These are phyloP conservation scores for Guyanaporus albipodus DNA, from an alignment of 768 basidiomycete genomes.

Conservation along the genomic window DNA sequence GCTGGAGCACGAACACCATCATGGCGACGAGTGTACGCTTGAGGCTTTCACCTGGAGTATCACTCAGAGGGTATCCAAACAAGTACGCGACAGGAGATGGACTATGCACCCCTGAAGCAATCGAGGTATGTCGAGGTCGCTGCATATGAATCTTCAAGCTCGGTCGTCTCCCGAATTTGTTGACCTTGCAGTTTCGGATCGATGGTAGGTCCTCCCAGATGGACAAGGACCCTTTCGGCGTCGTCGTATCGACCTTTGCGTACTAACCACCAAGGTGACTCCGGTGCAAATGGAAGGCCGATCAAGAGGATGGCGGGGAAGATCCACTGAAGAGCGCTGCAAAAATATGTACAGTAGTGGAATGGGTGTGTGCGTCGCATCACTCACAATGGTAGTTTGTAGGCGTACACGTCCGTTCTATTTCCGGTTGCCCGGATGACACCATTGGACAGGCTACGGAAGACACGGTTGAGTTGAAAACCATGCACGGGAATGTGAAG, in stretches of 20 bases:
- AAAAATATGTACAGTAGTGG: neutral
- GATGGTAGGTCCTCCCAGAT: slow-evolving; percentile 21
- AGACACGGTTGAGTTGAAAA: neutral
- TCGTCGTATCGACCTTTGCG: slow-evolving; percentile 27
- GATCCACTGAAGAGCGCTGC: slow-evolving; percentile 31
- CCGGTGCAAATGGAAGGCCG: slow-evolving; percentile 31
- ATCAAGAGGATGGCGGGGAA: slow-evolving; percentile 30
- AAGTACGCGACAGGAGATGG: neutral
- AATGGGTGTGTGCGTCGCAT: neutral
- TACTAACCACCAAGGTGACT: slow-evolving; percentile 35
- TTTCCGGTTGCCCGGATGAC: slow-evolving; percentile 23
- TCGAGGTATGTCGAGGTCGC: slow-evolving; percentile 28
- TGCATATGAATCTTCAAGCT: slow-evolving; percentile 28
- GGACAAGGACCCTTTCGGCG: slow-evolving; percentile 15
- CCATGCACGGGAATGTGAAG: neutral
- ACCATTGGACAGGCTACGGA: slow-evolving; percentile 22
- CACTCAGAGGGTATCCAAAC: neutral
- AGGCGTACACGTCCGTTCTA: slow-evolving; percentile 20
- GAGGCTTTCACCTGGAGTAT: slow-evolving; percentile 16
- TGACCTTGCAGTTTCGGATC: slow-evolving; percentile 21
- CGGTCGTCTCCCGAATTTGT: slow-evolving; percentile 29
- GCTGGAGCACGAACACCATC: slow-evolving; percentile 32
- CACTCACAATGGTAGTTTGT: slow-evolving; percentile 27
- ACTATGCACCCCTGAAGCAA: slow-evolving; percentile 31
- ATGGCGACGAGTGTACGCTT: slow-evolving; percentile 27